A percentile compares a stretch with the other conserved stretches of the same genome.
phyloP scores from a whole-genome alignment of 225 moss, liverwort and hornwort genomes.

The Asterella californica region DNA sequence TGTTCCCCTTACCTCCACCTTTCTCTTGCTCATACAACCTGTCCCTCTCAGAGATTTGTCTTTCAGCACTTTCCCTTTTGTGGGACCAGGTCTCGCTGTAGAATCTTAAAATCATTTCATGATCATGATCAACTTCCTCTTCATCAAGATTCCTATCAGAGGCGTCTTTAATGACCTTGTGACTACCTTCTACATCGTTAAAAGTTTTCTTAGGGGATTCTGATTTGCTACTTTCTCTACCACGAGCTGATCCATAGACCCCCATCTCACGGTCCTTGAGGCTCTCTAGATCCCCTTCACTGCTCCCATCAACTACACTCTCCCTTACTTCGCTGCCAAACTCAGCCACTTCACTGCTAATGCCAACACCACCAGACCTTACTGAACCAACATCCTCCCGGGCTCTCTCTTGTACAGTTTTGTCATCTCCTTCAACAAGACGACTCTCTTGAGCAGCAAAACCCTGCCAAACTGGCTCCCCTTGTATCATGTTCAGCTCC shows the following conservation, averaged over 20 bases:
- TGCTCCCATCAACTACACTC: slow-evolving; percentile 77
- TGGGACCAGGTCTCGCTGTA: slow-evolving; percentile 91
- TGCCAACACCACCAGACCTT: slow-evolving; percentile 75
- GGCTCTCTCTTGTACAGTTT: slow-evolving; percentile 51
- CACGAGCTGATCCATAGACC: slow-evolving; percentile 33
- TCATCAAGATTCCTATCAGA: slow-evolving; percentile 56
- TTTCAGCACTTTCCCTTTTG: slow-evolving; percentile 75
- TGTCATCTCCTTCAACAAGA: slow-evolving; percentile 49
- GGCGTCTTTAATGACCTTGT: slow-evolving; percentile 39
- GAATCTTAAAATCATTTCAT: slow-evolving; percentile 81
- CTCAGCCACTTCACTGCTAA: slow-evolving; percentile 81
- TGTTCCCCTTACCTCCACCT: slow-evolving; percentile 50
- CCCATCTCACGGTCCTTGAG: slow-evolving; percentile 45
- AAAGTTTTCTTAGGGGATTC: slow-evolving; percentile 31
- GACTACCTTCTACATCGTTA: slow-evolving; percentile 34
- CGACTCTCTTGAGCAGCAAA: slow-evolving; percentile 58
- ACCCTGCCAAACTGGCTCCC: slow-evolving; percentile 74
- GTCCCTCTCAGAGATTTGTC: slow-evolving; percentile 48
- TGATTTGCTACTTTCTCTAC: slow-evolving; percentile 33
- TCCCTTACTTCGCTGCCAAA: slow-evolving; percentile 76
- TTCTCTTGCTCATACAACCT: slow-evolving; percentile 44
- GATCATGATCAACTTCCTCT: slow-evolving; percentile 80
- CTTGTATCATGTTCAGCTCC: slow-evolving; percentile 60
- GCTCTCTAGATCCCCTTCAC: slow-evolving; percentile 64
- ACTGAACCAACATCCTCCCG: slow-evolving; percentile 66